These are phyloP conservation scores for Truncatella angustata DNA, from an alignment of 2,329 filamentous ascomycete genomes.

Conservation along the genomic window DNA sequence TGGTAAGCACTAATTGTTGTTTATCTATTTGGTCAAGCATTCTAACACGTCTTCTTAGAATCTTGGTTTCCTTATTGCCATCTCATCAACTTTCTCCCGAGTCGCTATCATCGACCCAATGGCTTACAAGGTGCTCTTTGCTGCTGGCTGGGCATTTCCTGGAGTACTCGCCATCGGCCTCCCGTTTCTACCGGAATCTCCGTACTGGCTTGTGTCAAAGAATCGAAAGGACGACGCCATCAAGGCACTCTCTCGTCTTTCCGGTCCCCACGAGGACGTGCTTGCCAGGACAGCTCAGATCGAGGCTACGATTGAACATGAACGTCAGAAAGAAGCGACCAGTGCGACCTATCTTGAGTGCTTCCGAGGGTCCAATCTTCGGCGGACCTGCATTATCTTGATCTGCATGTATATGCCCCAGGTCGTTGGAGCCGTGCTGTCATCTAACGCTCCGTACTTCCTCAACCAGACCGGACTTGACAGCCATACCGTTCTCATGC, in stretches of 20 bases:
- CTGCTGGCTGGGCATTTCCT: constrained; percentile 11
- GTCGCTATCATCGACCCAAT: constrained; percentile 15
- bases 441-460: constrained; percentile 23
- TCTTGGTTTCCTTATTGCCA: constrained; percentile 8
- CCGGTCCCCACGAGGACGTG: constrained; percentile 3
- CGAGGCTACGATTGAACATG: constrained; percentile 8
- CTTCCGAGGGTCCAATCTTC: constrained; percentile 16
- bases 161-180: constrained; percentile 12
- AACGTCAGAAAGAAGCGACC: not conserved
- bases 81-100: constrained; percentile 15
- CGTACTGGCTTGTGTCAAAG: constrained; percentile 33
- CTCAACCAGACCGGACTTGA: constrained; percentile 20
- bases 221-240: constrained; percentile 27
- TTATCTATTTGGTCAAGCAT: not conserved
- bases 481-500: constrained; percentile 16
- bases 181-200: constrained; percentile 34
- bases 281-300: constrained; percentile 1
- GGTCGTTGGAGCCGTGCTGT: constrained; percentile 16
- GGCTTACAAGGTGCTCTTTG: constrained; percentile 16
- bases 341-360: constrained; percentile 4
- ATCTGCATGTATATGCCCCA: constrained; percentile 18
- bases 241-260: constrained; percentile 30
- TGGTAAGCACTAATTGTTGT: not conserved
- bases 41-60: not conserved
- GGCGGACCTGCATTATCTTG: constrained; percentile 18